Conservation (phyloP, 768 basidiomycete species). For the Pleurotus tuber-regium region DNA sequence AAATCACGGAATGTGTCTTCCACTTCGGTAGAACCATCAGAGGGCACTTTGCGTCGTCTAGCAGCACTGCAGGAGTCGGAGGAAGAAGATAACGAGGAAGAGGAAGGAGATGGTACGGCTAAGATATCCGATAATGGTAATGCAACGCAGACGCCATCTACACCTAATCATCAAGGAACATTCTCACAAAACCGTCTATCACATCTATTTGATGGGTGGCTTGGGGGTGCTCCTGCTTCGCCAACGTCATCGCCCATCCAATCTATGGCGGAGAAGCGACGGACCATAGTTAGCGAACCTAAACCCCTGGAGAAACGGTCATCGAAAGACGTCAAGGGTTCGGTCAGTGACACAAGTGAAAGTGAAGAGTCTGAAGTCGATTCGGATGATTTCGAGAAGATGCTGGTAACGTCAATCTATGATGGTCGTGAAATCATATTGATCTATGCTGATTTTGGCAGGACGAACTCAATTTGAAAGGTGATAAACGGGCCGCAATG, state of each 20-base stretch:
- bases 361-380: slow-evolving; percentile 39
- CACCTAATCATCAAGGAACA: slow-evolving; percentile 50
- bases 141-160: slow-evolving; percentile 15
- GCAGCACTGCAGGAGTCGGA: slow-evolving; percentile 49
- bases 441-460: slow-evolving; percentile 25
- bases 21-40: slow-evolving; percentile 43
- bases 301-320: slow-evolving; percentile 49
- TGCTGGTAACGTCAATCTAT: slow-evolving; percentile 53
- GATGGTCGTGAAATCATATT: not conserved
- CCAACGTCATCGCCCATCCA: slow-evolving; percentile 33
- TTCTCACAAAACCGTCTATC: slow-evolving; percentile 61
- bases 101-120: slow-evolving; percentile 63
- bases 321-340: slow-evolving; percentile 25
- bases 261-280: slow-evolving; percentile 37
- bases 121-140: slow-evolving; percentile 31
- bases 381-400: slow-evolving; percentile 54
- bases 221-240: slow-evolving; percentile 44
- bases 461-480: slow-evolving; percentile 75
- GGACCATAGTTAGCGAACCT: slow-evolving; percentile 72
- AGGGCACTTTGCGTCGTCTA: slow-evolving; percentile 46
- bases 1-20: slow-evolving; percentile 51
- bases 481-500: slow-evolving; percentile 64
- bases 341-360: slow-evolving; percentile 19
- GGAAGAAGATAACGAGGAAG: slow-evolving; percentile 36
- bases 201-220: slow-evolving; percentile 66